A percentile compares a stretch with the other conserved stretches of the same genome.
phyloP scores from a whole-genome alignment of 192 early-diverging fungal genomes.

The Coemansia sp. region DNA sequence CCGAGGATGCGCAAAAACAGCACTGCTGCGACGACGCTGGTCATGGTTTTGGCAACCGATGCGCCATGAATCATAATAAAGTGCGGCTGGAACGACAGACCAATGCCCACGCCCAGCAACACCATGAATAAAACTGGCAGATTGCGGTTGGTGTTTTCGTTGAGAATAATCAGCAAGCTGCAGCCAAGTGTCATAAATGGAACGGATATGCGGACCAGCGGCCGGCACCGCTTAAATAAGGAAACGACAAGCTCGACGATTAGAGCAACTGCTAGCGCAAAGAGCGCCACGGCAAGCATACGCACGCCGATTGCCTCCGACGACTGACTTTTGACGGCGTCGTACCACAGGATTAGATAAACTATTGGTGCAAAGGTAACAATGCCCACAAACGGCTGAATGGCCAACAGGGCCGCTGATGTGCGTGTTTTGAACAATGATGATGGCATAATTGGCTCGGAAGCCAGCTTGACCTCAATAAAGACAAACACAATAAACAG shows the following conservation, averaged over 20 bases:
- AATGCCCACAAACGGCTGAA: slow-evolving; percentile 30
- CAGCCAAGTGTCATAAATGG: slow-evolving; percentile 27
- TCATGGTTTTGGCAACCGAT: slow-evolving; percentile 2
- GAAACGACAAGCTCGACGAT: slow-evolving; percentile 8
- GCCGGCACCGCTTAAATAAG: slow-evolving; percentile 5
- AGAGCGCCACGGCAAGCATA: slow-evolving; percentile 17
- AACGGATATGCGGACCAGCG: slow-evolving; percentile 15
- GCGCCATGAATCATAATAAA: slow-evolving; percentile 23
- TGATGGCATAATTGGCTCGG: slow-evolving; percentile 31
- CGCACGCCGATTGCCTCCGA: slow-evolving; percentile 9
- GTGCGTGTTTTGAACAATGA: slow-evolving; percentile 58
- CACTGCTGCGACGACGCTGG: slow-evolving; percentile 18
- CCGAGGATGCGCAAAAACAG: slow-evolving; percentile 33
- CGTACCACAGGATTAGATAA: slow-evolving; percentile 73
- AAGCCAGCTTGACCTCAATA: slow-evolving; percentile 66
- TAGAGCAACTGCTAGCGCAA: slow-evolving; percentile 11
- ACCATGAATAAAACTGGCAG: slow-evolving; percentile 30
- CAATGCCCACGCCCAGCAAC: slow-evolving; percentile 35
- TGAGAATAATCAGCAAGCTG: slow-evolving; percentile 18
- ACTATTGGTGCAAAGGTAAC: slow-evolving; percentile 28
- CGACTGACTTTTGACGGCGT: slow-evolving; percentile 40
- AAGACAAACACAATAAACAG: slow-evolving; percentile 59
- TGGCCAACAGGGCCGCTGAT: slow-evolving; percentile 10
- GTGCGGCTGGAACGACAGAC: slow-evolving; percentile 31
- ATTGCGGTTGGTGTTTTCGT: slow-evolving; percentile 24